Evolutionary conservation across 768 basidiomycete genomes (phyloP), one percentile per base, ranked within the genome.

Genomic region (Leccinellum albellum): DNA sequence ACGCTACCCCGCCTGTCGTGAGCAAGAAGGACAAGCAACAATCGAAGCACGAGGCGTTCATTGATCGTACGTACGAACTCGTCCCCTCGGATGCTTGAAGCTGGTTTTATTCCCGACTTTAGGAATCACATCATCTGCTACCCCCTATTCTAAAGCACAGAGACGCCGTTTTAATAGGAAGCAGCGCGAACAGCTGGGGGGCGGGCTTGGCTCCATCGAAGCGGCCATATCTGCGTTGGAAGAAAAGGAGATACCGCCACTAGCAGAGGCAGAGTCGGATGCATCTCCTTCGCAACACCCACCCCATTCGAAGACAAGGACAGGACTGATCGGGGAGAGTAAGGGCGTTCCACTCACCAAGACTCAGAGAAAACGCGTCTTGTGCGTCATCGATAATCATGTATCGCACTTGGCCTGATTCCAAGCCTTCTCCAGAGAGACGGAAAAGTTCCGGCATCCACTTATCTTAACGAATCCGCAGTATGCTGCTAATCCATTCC

Each of bases 131-230:
- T 70, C 76, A 4, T 75, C 77, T 6, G 73, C 70, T 37, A 72
- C 77, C 1, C 83, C 83, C 20, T 84, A 87, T 66, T 91, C 89
- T 0, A 91, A 85, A 70, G 86, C 84, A 20, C 89, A 91, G 65
- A 75, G 73, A 45, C 82, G 88, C 23, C 83, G 89, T 29, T 64
- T 86, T 65, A 90, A 89, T 66, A 83, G 83, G 62, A 89, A 83
- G 65, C 83, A 80, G 50, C 84, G 79, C 54, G 84, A 86, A 65
- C 79, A 86, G 63, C 62, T 85, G 21, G 81, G 75, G 1, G 77
- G 78, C 51, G 79, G 80, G 10, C 68, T 85, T 53, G 70, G 74
- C 33, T 79, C 80, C 28, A 78, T 85, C 44, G 76, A 81, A 57
- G 71, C 70, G 7, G 86, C 78, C n/a, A 76, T 89, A 59, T 75